These are phyloP conservation scores for Ophiocordyceps camponoti-leonardi DNA, from an alignment of 2,329 filamentous ascomycete species.

Conservation along the genomic window DNA sequence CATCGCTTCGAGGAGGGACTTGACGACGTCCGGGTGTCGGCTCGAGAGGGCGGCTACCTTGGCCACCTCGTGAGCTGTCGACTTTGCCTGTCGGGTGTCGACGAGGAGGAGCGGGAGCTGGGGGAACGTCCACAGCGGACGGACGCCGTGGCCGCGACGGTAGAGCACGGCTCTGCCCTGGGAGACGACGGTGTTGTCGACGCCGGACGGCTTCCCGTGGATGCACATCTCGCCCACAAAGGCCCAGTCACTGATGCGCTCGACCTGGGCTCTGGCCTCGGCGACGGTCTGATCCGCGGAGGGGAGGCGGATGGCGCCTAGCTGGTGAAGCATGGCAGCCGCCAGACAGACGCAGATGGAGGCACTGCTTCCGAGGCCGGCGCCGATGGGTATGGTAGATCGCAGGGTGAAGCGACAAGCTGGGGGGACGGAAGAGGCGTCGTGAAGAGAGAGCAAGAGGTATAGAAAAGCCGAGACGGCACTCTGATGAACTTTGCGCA, in stretches of 20 bases:
- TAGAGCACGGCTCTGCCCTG: slow-evolving; percentile 92
- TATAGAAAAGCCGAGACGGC: slow-evolving; percentile 83
- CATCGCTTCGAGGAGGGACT: slow-evolving; percentile 70
- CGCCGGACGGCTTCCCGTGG: slow-evolving; percentile 88
- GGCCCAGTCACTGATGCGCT: slow-evolving; percentile 94
- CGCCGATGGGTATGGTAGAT: slow-evolving; percentile 84
- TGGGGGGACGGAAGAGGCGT: slow-evolving; percentile 56
- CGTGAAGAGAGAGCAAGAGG: slow-evolving; percentile 61
- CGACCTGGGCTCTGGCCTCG: slow-evolving; percentile 78
- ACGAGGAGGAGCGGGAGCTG: slow-evolving; percentile 81
- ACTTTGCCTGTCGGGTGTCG: slow-evolving; percentile 76
- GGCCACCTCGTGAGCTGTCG: slow-evolving; percentile 67
- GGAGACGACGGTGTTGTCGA: slow-evolving; percentile 91
- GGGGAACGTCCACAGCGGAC: slow-evolving; percentile 70
- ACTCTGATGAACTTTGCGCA: slow-evolving; percentile 68
- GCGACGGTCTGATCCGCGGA: slow-evolving; percentile 79
- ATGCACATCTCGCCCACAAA: slow-evolving; percentile 97
- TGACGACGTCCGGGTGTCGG: slow-evolving; percentile 59
- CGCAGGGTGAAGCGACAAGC: slow-evolving; percentile 80
- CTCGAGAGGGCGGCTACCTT: slow-evolving; percentile 65
- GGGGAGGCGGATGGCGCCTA: slow-evolving; percentile 73
- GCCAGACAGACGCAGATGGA: slow-evolving; percentile 83
- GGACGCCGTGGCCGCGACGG: slow-evolving; percentile 58
- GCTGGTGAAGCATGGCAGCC: slow-evolving; percentile 69
- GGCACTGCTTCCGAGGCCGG: slow-evolving; percentile 84